A percentile compares a stretch with the other conserved stretches of the same genome.
Conservation (phyloP, 192 early-diverging fungal genomes). For the Neocallimastix lanati region DNA sequence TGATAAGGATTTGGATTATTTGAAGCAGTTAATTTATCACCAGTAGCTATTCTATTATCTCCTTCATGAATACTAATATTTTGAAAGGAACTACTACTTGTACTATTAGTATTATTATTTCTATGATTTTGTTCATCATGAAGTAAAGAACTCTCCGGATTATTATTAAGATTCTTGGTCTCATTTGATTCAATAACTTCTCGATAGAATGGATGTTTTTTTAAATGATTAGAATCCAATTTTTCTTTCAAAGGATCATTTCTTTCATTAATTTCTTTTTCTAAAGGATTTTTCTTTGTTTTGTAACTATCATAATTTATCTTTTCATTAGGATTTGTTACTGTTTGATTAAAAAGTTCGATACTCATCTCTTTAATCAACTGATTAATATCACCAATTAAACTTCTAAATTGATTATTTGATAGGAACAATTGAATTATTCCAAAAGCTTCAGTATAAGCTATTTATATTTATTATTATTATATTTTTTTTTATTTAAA, state of each 20-base stretch:
- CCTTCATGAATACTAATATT: not conserved
- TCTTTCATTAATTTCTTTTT: not conserved
- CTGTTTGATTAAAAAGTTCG: not conserved
- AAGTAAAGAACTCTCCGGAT: too few relatives aligned
- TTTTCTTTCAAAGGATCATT: not conserved
- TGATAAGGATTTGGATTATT: not conserved
- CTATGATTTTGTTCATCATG: too few relatives aligned
- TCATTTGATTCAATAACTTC: not conserved
- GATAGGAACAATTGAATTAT: not conserved
- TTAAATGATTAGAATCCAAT: not conserved
- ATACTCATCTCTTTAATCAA: not conserved
- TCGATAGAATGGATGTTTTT: not conserved
- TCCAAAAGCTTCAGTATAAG: not conserved
- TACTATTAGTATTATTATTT: not conserved
- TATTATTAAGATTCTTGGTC: not conserved
- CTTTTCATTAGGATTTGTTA: not conserved
- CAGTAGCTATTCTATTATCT: not conserved
- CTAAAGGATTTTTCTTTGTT: not conserved
- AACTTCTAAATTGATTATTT: not conserved
- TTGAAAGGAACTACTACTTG: not conserved
- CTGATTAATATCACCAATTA: not conserved
- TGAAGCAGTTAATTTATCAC: not conserved
- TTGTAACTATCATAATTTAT: not conserved
- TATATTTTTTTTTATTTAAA: too few relatives aligned
- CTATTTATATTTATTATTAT: too few relatives aligned